Evolutionary conservation across 176 grass and related monocot species (phyloP).

Genomic region (Phoenix dactylifera): DNA sequence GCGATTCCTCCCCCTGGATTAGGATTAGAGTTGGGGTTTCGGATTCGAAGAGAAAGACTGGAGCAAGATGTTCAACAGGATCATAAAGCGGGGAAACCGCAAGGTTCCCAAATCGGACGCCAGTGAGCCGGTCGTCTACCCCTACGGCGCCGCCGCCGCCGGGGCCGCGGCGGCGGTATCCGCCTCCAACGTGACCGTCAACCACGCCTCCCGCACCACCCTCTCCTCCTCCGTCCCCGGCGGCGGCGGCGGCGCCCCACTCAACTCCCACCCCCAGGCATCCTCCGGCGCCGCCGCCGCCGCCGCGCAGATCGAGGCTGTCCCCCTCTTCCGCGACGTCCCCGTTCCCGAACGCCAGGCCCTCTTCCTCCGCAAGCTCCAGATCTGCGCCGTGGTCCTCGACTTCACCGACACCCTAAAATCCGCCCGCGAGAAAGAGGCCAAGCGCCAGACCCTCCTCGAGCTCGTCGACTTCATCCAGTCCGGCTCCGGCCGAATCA

Average conservation of each 20-base stretch:
- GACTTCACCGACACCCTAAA: constrained; percentile 8
- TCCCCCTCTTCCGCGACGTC: constrained; percentile 8
- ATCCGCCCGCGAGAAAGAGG: constrained; percentile 4
- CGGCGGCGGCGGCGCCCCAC: no score
- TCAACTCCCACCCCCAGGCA: no score
- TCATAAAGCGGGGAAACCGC: constrained; percentile 12
- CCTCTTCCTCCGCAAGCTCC: constrained; percentile 11
- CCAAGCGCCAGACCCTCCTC: constrained; percentile 8
- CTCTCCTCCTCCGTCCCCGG: neutral
- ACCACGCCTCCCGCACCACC: constrained; percentile 11
- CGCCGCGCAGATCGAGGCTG: constrained; percentile 6
- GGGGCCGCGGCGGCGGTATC: neutral
- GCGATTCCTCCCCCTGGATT: no score
- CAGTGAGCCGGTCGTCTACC: neutral
- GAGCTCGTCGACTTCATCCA: constrained; percentile 15
- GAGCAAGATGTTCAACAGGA: constrained; percentile 6
- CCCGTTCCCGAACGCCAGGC: constrained; percentile 1
- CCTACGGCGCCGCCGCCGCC: neutral
- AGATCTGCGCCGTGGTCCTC: constrained; percentile 6
- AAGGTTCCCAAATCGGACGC: constrained; percentile 9
- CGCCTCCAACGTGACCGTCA: constrained; percentile 10
- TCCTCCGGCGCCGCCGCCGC: neutral
- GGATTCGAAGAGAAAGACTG: neutral
- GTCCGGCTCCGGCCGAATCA: neutral
- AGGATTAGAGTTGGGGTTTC: no score